Evolutionary conservation across 768 basidiomycete species (phyloP).

Genomic region (Leccinum subtestaceum): DNA sequence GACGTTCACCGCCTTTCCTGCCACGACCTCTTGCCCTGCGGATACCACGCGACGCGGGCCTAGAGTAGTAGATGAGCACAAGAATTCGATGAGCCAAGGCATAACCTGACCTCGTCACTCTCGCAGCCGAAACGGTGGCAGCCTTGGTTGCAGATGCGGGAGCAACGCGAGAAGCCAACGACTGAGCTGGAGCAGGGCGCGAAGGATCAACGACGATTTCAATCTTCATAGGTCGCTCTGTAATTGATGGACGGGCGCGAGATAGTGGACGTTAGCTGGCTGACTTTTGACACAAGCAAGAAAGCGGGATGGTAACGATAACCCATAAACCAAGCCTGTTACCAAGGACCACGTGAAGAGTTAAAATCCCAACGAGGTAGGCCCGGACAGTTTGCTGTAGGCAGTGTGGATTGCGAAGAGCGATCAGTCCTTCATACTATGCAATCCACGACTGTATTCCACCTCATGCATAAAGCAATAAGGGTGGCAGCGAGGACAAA

Average conservation of each 20-base stretch:
- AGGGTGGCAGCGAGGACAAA: slow-evolving; percentile 28
- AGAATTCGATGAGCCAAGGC: not conserved
- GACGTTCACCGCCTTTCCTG: slow-evolving; percentile 53
- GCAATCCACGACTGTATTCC: slow-evolving; percentile 23
- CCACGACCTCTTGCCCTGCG: slow-evolving; percentile 45
- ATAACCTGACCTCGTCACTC: slow-evolving; percentile 36
- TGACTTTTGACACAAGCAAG: slow-evolving; percentile 34
- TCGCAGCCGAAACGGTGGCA: slow-evolving; percentile 16
- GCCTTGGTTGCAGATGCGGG: slow-evolving; percentile 48
- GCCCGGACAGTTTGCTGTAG: slow-evolving; percentile 22
- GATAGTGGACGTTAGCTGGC: slow-evolving; percentile 36
- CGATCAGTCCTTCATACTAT: slow-evolving; percentile 26
- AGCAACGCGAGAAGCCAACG: slow-evolving; percentile 85
- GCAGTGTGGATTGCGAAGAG: slow-evolving; percentile 25
- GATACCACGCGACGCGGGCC: slow-evolving; percentile 39
- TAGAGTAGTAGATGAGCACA: slow-evolving; percentile 12
- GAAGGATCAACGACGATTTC: slow-evolving; percentile 93
- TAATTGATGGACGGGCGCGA: slow-evolving; percentile 34
- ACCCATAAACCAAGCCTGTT: slow-evolving; percentile 24
- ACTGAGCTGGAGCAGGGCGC: slow-evolving; percentile 51
- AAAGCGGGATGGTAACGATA: slow-evolving; percentile 40
- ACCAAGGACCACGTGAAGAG: slow-evolving; percentile 18
- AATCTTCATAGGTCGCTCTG: slow-evolving; percentile 98
- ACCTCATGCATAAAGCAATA: slow-evolving; percentile 15
- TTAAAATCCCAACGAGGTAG: slow-evolving; percentile 28